phyloP scores from a whole-genome alignment of 768 basidiomycete species.

The Boletus edulis region DNA sequence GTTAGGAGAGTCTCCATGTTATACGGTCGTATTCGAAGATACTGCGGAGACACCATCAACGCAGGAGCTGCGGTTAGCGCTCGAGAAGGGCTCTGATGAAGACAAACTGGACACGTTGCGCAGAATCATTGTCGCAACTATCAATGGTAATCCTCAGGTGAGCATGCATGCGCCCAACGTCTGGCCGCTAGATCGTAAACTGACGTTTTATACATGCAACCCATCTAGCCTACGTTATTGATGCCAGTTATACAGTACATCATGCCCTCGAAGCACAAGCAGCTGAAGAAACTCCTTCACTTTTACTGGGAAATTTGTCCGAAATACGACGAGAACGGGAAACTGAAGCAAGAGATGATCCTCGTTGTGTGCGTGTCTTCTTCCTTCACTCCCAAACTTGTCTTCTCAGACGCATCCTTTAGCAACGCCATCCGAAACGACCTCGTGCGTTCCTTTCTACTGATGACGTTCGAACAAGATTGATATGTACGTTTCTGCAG shows the following conservation, averaged over 20 bases:
- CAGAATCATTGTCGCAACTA: slow-evolving; percentile 88
- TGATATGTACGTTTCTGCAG: slow-evolving; percentile 36
- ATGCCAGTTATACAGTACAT: slow-evolving; percentile 99
- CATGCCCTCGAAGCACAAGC: slow-evolving; percentile 92
- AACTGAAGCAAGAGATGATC: slow-evolving; percentile 99
- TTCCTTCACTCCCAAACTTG: slow-evolving; percentile 1
- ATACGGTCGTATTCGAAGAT: slow-evolving; percentile 77
- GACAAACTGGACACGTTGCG: slow-evolving; percentile 95
- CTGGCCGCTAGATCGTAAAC: background rate
- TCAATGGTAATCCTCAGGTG: slow-evolving; percentile 93
- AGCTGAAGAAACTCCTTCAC: slow-evolving; percentile 93
- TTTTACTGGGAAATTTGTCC: slow-evolving; percentile 99
- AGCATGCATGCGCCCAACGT: slow-evolving; percentile 21
- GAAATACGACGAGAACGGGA: slow-evolving; percentile 94
- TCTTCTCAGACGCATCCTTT: slow-evolving; percentile 11
- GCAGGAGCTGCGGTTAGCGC: slow-evolving; percentile 73
- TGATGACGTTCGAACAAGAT: background rate
- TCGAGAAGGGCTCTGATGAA: slow-evolving; percentile 96
- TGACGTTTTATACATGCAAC: background rate
- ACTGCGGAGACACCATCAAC: slow-evolving; percentile 72
- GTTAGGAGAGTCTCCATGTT: slow-evolving; percentile 63
- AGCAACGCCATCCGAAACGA: slow-evolving; percentile 98
- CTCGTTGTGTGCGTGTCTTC: slow-evolving; percentile 79
- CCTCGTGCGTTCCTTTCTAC: slow-evolving; percentile 55
- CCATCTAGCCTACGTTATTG: slow-evolving; percentile 73